Evolutionary conservation across 768 basidiomycete species (phyloP), one percentile per base, ranked within the genome.

Genomic region (Erythrobasidium yunnanense): DNA sequence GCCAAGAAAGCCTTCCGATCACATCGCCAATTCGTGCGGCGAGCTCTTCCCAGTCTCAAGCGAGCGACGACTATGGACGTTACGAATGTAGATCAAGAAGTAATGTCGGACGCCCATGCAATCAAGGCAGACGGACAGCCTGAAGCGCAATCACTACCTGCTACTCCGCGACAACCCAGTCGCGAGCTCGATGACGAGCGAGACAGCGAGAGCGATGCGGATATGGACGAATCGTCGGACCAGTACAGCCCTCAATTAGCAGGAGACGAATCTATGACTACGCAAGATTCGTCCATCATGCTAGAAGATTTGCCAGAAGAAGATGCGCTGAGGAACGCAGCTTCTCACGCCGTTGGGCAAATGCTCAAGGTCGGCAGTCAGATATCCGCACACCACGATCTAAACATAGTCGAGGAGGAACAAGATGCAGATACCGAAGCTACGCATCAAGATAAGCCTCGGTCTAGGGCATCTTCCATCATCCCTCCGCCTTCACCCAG

Each of bases 1-100:
- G 69, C 71, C 1, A 66, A 71, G 29, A 70, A 70, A 51, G 72
- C 73, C 0, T 69, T 74, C 63, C 71, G 71, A 30, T 63, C 55
- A 22, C 69, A 71, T 25, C 69, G 73, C 2, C 27, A 58, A 13
- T 74, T 70, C 47, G 69, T 74, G 66, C 70, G 70, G 49, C 35
- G 51, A 7, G 57, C 52, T 23, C 34, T 68, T 13, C 35, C 57
- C 38, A n/a, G 38, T n/a, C 11, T 11, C 38, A 42, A 42, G 38
- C 38, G 38, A 30, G n/a, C n/a, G 20, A 18, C 32, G 13, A 25
- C 51, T 7, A 46, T 65, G n/a, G 68, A 69, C 25, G n/a, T 45
- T 22, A 2, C 25, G 20, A 18, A 18, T 8, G 56, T 69, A 30
- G 68, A 69, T 32, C n/a, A 32, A 11, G 66, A 55, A 30, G 49